Conservation (phyloP, 805 yeast genomes). For the Saccharomycopsis microspora region DNA sequence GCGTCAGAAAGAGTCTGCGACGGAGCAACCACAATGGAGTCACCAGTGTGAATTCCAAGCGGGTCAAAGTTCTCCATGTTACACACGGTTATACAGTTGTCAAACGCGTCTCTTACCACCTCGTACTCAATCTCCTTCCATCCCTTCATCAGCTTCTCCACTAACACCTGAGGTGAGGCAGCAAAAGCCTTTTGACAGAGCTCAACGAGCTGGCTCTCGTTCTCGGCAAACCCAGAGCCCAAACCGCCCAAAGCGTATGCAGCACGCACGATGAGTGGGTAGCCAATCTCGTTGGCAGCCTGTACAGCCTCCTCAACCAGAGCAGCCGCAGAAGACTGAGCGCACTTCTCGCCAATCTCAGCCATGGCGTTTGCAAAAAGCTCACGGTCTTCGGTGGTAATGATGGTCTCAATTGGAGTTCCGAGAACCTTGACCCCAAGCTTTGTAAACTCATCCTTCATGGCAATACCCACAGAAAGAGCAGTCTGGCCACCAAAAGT, state of each 20-base stretch:
- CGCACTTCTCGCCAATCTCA: constrained; percentile 91
- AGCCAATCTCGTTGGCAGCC: constrained; percentile 82
- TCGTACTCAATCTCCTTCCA: constrained; percentile 99
- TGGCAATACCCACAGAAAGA: constrained; percentile 84
- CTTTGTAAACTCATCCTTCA: constrained; percentile 88
- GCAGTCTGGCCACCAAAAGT: constrained; percentile 99
- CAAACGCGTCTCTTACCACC: constrained; percentile 95
- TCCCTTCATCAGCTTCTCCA: constrained; percentile 95
- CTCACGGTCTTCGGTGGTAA: constrained; percentile 97
- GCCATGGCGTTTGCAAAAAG: constrained; percentile 90
- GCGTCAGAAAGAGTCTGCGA: constrained; percentile 95
- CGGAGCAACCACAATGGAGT: constrained; percentile 97
- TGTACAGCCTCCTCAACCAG: constrained; percentile 69
- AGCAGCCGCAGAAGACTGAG: constrained; percentile 80
- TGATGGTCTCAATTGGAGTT: constrained; percentile 90
- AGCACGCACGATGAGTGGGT: constrained; percentile 94
- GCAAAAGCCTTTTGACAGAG: constrained; percentile 90
- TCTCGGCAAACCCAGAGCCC: constrained; percentile 95
- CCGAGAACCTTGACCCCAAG: constrained; percentile 93
- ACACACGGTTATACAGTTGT: constrained; percentile 97
- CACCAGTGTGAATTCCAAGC: constrained; percentile 97
- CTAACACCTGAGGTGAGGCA: constrained; percentile 89
- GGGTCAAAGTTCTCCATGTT: constrained; percentile 99
- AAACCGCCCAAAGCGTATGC: constrained; percentile 97
- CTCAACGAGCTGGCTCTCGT: constrained; percentile 69